A percentile compares a stretch with the other conserved stretches of the same genome.
These are phyloP conservation scores for Candida chauliodis DNA, from an alignment of 805 yeast genomes.

Conservation along the genomic window DNA sequence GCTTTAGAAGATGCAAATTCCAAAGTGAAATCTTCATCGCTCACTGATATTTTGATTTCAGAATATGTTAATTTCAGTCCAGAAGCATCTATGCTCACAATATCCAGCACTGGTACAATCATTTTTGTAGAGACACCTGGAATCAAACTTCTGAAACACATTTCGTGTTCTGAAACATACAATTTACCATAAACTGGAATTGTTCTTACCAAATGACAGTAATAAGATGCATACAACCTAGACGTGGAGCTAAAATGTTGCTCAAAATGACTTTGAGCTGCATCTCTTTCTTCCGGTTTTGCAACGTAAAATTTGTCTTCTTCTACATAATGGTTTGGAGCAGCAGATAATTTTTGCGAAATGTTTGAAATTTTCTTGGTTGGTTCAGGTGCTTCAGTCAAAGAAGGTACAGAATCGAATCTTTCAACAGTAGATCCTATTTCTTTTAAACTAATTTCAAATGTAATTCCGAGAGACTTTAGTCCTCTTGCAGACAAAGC, in stretches of 20 bases:
- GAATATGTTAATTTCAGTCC: conserved; percentile 67
- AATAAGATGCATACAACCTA: conserved; percentile 62
- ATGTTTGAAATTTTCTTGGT: neutral
- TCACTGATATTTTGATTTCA: conserved; percentile 66
- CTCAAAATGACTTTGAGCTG: conserved; percentile 57
- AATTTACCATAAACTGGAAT: conserved; percentile 82
- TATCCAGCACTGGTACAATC: conserved; percentile 74
- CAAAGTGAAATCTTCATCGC: conserved; percentile 69
- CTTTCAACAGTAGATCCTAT: conserved; percentile 23
- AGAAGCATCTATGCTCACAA: conserved; percentile 67
- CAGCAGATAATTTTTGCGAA: conserved; percentile 49
- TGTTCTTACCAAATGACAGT: conserved; percentile 62
- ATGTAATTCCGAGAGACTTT: conserved; percentile 29
- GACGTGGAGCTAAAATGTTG: conserved; percentile 55
- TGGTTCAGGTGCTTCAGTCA: neutral
- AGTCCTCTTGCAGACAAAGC: conserved; percentile 31
- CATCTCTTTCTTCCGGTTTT: conserved; percentile 38
- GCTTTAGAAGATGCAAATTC: conserved; percentile 65
- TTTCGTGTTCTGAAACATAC: conserved; percentile 60
- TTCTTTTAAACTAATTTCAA: conserved; percentile 25
- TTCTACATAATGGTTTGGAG: conserved; percentile 55
- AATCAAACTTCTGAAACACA: conserved; percentile 78
- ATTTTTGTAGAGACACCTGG: conserved; percentile 78
- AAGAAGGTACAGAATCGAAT: conserved; percentile 13
- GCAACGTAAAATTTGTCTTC: conserved; percentile 48